A percentile compares a stretch with the other conserved stretches of the same genome.
These are phyloP conservation scores for Elaeis guineensis DNA, from an alignment of 176 grass and related monocot genomes.

Conservation along the genomic window DNA sequence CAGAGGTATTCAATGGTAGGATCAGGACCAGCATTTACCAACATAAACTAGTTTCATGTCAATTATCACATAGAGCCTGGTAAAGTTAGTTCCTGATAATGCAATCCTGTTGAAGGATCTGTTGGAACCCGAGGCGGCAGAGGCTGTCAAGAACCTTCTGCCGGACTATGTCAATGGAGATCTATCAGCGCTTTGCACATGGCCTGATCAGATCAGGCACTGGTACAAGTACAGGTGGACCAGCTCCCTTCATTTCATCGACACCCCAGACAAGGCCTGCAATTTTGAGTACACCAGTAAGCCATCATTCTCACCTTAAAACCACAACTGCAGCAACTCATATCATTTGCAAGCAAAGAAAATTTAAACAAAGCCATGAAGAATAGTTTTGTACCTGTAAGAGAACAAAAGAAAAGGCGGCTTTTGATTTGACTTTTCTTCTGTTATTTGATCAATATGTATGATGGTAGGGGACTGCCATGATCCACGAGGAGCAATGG, in stretches of 20 bases:
- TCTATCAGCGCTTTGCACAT: constrained; percentile 62
- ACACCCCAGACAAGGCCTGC: constrained; percentile 79
- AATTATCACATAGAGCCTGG: no score
- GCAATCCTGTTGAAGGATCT: constrained; percentile 32
- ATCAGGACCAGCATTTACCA: no score
- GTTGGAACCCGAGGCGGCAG: constrained; percentile 47
- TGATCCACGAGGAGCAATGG: constrained; percentile 34
- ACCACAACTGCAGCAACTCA: no score
- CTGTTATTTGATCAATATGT: not conserved
- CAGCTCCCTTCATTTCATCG: constrained; percentile 73
- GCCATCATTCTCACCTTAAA: not conserved
- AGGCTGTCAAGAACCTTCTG: constrained; percentile 59
- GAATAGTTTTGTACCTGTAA: no score
- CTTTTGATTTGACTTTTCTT: not conserved
- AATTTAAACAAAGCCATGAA: no score
- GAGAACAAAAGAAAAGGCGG: no score
- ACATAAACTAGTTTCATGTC: no score
- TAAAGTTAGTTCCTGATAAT: no score
- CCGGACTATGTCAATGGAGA: constrained; percentile 57
- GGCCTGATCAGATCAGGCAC: constrained; percentile 80
- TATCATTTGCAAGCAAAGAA: not conserved
- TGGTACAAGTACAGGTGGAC: constrained; percentile 74
- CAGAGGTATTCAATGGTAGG: no score
- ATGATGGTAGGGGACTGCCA: constrained; percentile 57
- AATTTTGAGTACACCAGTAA: constrained; percentile 67